Evolutionary conservation across 441 rosid genomes (phyloP).

Genomic region (Melastoma candidum): DNA sequence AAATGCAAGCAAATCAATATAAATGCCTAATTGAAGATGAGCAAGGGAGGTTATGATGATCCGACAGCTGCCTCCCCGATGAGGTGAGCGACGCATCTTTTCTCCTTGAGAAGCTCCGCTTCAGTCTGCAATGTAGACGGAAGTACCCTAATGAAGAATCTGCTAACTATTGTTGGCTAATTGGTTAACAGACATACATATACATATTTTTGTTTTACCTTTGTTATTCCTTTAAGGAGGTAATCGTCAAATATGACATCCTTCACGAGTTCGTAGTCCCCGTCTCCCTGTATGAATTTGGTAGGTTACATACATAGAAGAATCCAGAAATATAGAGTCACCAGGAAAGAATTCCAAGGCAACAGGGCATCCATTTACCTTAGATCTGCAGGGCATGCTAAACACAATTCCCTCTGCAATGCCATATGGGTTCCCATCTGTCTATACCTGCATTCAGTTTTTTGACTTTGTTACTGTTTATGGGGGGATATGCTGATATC

Average conservation of each 20-base stretch:
- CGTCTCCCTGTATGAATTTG: conserved; percentile 57
- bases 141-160: neutral
- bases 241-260: conserved; percentile 74
- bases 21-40: neutral
- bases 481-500: too few species aligned
- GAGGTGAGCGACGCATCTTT: conserved; percentile 93
- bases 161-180: neutral
- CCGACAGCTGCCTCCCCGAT: conserved; percentile 58
- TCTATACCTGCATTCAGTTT: conserved; percentile 50
- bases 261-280: conserved; percentile 87
- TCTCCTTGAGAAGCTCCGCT: conserved; percentile 86
- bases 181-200: conserved; percentile 11
- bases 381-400: conserved; percentile 97
- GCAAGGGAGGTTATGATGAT: too few species aligned
- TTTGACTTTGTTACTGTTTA: neutral
- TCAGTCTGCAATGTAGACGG: conserved; percentile 45
- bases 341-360: neutral
- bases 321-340: neutral
- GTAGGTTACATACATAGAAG: conserved; percentile 1
- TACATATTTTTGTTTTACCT: conserved; percentile 23
- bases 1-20: neutral
- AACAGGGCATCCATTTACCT: conserved; percentile 28
- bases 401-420: conserved; percentile 76
- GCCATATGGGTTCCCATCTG: conserved; percentile 80
- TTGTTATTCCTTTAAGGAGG: conserved; percentile 56